Evolutionary conservation across 306 rosid species (phyloP).

Genomic region (Erythrophleum fordii): DNA sequence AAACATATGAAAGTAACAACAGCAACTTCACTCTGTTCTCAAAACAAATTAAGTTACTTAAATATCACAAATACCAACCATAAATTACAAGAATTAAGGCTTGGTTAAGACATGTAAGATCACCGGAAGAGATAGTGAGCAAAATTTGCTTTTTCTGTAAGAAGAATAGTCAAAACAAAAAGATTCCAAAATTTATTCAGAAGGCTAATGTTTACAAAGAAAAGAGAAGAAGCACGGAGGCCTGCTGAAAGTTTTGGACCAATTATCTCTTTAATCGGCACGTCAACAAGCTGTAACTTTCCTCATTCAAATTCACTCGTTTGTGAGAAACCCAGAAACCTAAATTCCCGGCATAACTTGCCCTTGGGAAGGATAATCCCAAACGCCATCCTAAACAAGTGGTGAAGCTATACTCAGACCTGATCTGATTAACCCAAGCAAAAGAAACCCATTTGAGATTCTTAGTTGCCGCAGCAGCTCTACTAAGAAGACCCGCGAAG

Average conservation of each 20-base stretch:
- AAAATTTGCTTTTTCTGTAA: neutral
- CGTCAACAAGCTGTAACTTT: neutral
- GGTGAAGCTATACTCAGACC: conserved; percentile 26
- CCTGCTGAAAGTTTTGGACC: neutral
- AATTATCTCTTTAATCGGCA: neutral
- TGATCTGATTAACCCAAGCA: conserved; percentile 34
- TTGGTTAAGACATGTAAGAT: neutral
- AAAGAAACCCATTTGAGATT: conserved; percentile 3
- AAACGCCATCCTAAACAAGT: conserved; percentile 19
- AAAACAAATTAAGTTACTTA: neutral
- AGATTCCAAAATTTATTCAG: neutral
- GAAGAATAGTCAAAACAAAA: neutral
- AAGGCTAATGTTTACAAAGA: conserved; percentile 2
- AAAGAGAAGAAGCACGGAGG: neutral
- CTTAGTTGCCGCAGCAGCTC: conserved; percentile 2
- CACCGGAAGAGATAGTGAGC: neutral
- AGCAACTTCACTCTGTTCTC: neutral
- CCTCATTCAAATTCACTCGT: neutral
- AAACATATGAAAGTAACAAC: neutral
- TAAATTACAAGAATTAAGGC: neutral
- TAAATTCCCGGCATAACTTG: neutral
- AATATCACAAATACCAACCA: neutral
- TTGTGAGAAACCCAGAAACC: neutral
- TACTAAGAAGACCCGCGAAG: neutral
- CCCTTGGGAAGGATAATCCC: conserved; percentile 22